A percentile compares a stretch with the other conserved stretches of the same genome.
phyloP scores from a whole-genome alignment of 306 rosid genomes.

The Cicer chorassanicum region DNA sequence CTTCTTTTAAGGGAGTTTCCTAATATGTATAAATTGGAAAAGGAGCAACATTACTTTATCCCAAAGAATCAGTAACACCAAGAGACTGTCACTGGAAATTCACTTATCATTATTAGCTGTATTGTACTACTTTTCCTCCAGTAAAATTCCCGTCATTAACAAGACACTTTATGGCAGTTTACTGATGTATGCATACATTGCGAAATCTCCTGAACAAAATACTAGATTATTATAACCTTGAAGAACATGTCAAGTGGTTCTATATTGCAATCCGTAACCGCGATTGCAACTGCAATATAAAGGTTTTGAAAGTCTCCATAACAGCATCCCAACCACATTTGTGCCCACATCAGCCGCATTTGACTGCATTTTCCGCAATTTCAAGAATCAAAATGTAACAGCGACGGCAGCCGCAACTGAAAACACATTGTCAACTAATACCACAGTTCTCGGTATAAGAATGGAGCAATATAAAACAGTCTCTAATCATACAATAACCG shows the following conservation, averaged over 20 bases:
- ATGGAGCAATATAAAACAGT: conserved; percentile 32
- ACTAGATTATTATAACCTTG: background rate
- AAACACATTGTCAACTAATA: background rate
- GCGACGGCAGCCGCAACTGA: too few species aligned
- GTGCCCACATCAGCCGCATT: too few species aligned
- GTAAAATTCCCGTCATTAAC: conserved; percentile 32
- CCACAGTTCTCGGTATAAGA: conserved; percentile 1
- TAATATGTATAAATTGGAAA: conserved; percentile 7
- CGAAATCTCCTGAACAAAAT: conserved; percentile 30
- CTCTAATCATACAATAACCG: conserved; percentile 18
- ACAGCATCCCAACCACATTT: too few species aligned
- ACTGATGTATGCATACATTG: conserved; percentile 3
- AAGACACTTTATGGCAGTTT: conserved; percentile 20
- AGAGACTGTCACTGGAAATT: conserved; percentile 24
- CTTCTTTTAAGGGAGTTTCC: conserved; percentile 34
- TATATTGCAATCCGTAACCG: too few species aligned
- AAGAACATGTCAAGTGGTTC: conserved; percentile 4
- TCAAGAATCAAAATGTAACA: too few species aligned
- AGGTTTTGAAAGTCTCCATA: too few species aligned
- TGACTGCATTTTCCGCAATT: too few species aligned
- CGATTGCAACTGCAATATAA: too few species aligned
- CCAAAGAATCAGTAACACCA: conserved; percentile 25
- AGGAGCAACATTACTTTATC: conserved; percentile 21
- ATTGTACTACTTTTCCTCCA: conserved; percentile 19
- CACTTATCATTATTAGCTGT: background rate